Conservation (phyloP, 2,329 filamentous ascomycete species). For the Aspergillus fijiensis region DNA sequence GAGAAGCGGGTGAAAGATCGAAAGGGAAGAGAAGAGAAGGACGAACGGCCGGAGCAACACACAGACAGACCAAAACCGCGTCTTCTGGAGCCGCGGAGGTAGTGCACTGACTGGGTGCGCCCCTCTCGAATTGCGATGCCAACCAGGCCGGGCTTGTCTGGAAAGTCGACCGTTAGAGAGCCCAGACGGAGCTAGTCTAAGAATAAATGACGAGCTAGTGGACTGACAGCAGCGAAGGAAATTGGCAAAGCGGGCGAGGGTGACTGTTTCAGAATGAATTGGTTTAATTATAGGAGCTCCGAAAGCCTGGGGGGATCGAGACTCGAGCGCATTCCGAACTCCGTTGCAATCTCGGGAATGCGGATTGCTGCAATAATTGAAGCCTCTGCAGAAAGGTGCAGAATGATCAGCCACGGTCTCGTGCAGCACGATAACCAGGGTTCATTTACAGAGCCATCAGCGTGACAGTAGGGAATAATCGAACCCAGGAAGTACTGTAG, state of each 20-base stretch:
- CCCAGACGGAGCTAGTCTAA: background rate
- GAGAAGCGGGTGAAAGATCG: background rate
- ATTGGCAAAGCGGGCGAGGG: background rate
- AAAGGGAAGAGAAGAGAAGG: slow-evolving; percentile 1
- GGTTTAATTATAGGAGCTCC: slow-evolving; percentile 3
- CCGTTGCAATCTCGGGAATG: slow-evolving; percentile 1
- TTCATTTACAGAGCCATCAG: too few relatives aligned
- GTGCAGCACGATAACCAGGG: background rate
- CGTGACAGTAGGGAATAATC: too few relatives aligned
- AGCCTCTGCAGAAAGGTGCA: background rate
- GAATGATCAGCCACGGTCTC: background rate
- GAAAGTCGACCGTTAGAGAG: background rate
- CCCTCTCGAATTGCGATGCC: background rate
- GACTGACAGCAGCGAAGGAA: slow-evolving; percentile 1
- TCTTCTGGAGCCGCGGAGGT: slow-evolving; percentile 1
- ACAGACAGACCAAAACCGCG: slow-evolving; percentile 1
- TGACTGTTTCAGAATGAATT: slow-evolving; percentile 5
- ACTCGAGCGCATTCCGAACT: slow-evolving; percentile 2
- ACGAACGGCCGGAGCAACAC: background rate
- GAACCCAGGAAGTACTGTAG: too few relatives aligned
- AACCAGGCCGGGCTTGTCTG: background rate
- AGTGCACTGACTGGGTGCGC: background rate
- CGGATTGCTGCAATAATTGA: background rate
- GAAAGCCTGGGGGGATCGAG: background rate
- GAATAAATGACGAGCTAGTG: background rate